Base-by-base conservation (phyloP, 1,284 basidiomycete genomes). In the Leccinum subfulvum region DNA sequence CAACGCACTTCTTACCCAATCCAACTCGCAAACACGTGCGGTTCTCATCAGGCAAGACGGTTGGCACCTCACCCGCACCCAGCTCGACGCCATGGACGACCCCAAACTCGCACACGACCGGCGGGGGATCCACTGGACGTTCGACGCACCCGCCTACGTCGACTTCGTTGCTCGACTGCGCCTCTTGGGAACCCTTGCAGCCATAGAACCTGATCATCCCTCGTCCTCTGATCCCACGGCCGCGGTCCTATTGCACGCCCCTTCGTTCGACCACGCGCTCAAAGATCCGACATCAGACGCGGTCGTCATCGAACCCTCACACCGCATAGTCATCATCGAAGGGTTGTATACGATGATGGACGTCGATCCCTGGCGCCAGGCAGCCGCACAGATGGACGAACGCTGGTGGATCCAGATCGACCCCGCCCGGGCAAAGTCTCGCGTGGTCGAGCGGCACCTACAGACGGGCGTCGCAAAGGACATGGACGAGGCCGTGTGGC, bases 321-420 rank as follows among this genome's bases (percentile, higher is more conserved):
- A 95, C 69, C 84, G 89, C 4, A 82, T 97, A 59, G 82, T 97
- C 59, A 74, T 96, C 62, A 84, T 96, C 63, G 93, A 97, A 76
- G 94, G 95, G 0, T 77, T 97, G 9, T 95, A 97, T 75, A 84
- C 87, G 5, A 85, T 93, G 64, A 82, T 95, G 21, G 81, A 87
- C 39, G 78, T 86, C 18, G 79, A 83, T 0, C 89, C 90, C 0
- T 98, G 96, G 96, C 73, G 72, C 1, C 81, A 84, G 16, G 91
- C 88, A 1, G 86, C 88, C 0, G 74, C 77, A 26, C 71, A 85
- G 65, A 81, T 96, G 63, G 91, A 98, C 71, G 87, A 93, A 70
- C 81, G 92, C 14, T 90, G 94, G 82, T 90, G 89, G 76, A 78
- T 97, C 23, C 79, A 89, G 11, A 79, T 92, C 7, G 84, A 88